Base-by-base conservation (phyloP, 2,329 filamentous ascomycete species). In the Penicillium sp. region DNA sequence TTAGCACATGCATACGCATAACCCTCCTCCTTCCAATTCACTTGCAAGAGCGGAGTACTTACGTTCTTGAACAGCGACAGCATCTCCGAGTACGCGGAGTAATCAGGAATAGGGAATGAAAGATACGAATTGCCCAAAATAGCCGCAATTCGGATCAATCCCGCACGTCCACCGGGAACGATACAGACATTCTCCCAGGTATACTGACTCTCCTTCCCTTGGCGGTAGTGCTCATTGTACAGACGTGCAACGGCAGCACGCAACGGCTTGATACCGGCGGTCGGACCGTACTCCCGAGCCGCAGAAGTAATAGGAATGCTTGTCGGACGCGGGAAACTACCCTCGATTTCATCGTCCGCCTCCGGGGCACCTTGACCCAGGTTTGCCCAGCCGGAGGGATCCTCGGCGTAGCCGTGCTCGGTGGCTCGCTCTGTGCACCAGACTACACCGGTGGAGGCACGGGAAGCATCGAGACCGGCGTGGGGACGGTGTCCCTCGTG, bases 1-100 rank as follows among this genome's bases (percentile, higher is more conserved):
- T 59, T 17, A 59, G 40, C n/a, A n/a, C 26, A 44, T 5, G 26
- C 28, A 22, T 38, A 17, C 24, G 10, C 33, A 17, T 19, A n/a
- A 37, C 35, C 35, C 35, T 13, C 3, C 12, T 13, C 3, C 12
- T 15, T 30, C 28, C 49, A 15, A 15, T 19, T 6, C 28, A 24
- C 19, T 17, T 33, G 44, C 30, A 24, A 12, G 4, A 10, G 13
- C 22, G 24, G 55, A 42, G 8, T 22, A 70, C 75, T 62, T 58
- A 79, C 78, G 78, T 97, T 97, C 81, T 91, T 93, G 85, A 98
- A 97, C 62, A 97, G 83, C 61, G 89, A 92, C 81, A 97, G 81
- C 93, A 98, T 97, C 83, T 97, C 93, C 74, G 96, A 97, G 83
- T 98, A 98, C 2, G 94, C 94, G 3, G 93, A 97, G 81, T 97